A percentile compares a stretch with the other conserved stretches of the same genome.
These are phyloP conservation scores for Phellopilus nigrolimitatus DNA, from an alignment of 1,284 basidiomycete species.

Conservation along the genomic window DNA sequence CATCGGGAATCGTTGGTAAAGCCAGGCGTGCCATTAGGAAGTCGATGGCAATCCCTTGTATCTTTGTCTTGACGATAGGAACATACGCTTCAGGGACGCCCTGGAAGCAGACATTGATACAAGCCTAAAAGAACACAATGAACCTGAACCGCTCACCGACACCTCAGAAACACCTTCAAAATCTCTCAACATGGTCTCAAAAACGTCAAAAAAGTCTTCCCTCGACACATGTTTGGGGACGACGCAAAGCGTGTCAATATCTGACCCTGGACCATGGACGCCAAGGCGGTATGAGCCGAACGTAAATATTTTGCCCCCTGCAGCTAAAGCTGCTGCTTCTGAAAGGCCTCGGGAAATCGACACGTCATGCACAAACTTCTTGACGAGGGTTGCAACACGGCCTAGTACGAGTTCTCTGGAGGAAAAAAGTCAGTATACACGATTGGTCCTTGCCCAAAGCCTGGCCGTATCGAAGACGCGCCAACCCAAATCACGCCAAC, in stretches of 20 bases:
- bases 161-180: constrained; percentile 87
- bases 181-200: constrained; percentile 86
- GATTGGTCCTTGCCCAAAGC: neutral
- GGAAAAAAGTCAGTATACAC: neutral
- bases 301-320: constrained; percentile 98
- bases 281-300: constrained; percentile 96
- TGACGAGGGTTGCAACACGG: constrained; percentile 85
- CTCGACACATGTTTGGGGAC: constrained; percentile 94
- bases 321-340: constrained; percentile 78
- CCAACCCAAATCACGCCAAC: no score
- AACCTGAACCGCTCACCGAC: constrained; percentile 55
- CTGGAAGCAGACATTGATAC: constrained; percentile 39
- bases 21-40: constrained; percentile 88
- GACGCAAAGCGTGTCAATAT: constrained; percentile 99
- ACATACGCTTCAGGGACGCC: constrained; percentile 96
- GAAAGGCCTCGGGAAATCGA: constrained; percentile 79
- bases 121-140: constrained; percentile 9
- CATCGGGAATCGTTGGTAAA: constrained; percentile 84
- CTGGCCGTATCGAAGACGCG: neutral
- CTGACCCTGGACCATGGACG: constrained; percentile 92
- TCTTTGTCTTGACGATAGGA: constrained; percentile 90
- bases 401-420: constrained; percentile 90
- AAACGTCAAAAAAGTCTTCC: constrained; percentile 94
- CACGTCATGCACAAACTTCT: constrained; percentile 89
- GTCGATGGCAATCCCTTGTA: constrained; percentile 91